Percentiles rank a stretch among this genome's conserved stretches.
Conservation (phyloP, 2,329 filamentous ascomycete species). For the Cladophialophora bantiana region DNA sequence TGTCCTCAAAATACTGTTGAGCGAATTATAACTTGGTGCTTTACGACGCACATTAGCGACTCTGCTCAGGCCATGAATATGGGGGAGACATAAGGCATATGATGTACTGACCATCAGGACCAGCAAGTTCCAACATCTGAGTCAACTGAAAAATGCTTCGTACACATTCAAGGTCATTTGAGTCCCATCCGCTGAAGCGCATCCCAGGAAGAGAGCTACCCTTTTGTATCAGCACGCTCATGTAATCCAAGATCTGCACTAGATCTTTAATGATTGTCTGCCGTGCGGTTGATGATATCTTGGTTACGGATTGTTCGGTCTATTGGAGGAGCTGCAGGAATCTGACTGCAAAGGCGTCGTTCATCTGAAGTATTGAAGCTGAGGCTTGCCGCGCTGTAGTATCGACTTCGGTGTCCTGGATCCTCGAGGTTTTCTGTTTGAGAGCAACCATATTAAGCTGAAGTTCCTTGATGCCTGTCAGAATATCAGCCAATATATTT, state of each 20-base stretch:
- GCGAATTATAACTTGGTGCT: neutral
- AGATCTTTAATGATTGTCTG: neutral
- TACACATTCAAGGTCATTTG: neutral
- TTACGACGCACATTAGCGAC: neutral
- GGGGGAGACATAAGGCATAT: neutral
- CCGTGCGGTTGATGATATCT: neutral
- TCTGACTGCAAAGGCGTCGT: neutral
- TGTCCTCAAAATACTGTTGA: neutral
- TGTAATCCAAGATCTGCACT: slow-evolving; percentile 1
- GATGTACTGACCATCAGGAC: neutral
- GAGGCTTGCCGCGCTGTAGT: neutral
- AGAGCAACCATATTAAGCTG: neutral
- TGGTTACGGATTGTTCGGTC: neutral
- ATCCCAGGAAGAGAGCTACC: neutral
- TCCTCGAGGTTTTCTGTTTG: neutral
- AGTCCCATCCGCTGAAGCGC: neutral
- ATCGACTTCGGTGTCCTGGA: neutral
- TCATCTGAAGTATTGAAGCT: neutral
- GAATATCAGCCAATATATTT: neutral
- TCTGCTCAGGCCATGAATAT: neutral
- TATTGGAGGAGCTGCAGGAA: neutral
- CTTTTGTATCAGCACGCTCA: neutral
- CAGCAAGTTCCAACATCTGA: neutral
- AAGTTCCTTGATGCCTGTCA: neutral
- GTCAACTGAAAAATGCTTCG: neutral